phyloP scores from a whole-genome alignment of 768 basidiomycete species.

The Candolleomyces efflorescens region DNA sequence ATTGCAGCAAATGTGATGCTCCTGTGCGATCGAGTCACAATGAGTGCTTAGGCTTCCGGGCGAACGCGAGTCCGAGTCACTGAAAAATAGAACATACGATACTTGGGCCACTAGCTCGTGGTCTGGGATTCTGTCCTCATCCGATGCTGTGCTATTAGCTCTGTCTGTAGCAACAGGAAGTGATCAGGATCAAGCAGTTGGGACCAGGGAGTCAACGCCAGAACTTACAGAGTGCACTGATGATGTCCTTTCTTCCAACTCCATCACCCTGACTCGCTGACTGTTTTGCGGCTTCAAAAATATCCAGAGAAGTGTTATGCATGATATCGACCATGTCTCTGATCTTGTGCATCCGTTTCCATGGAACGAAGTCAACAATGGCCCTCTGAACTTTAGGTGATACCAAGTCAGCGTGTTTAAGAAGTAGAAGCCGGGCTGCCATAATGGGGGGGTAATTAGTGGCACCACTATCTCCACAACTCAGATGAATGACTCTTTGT shows the following conservation, averaged over 20 bases:
- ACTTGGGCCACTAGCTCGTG: conserved; percentile 38
- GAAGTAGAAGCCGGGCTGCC: background rate
- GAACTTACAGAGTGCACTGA: conserved; percentile 40
- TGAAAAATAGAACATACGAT: conserved; percentile 8
- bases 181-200: background rate
- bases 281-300: conserved; percentile 30
- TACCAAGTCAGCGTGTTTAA: background rate
- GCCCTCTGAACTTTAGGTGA: background rate
- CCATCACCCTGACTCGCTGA: conserved; percentile 16
- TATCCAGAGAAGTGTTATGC: conserved; percentile 25
- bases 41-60: no score
- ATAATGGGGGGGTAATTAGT: background rate
- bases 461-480: background rate
- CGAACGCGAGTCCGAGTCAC: no score
- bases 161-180: conserved; percentile 26
- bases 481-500: background rate
- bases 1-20: conserved; percentile 36
- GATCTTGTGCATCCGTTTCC: conserved; percentile 18
- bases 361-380: conserved; percentile 2
- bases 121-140: conserved; percentile 26
- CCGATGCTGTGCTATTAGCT: conserved; percentile 31
- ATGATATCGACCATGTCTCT: conserved; percentile 29
- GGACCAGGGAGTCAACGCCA: background rate
- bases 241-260: conserved; percentile 40
- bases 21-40: conserved; percentile 12